Evolutionary conservation across 2,329 filamentous ascomycete genomes (phyloP).

Genomic region (Fusarium sublunatum): DNA sequence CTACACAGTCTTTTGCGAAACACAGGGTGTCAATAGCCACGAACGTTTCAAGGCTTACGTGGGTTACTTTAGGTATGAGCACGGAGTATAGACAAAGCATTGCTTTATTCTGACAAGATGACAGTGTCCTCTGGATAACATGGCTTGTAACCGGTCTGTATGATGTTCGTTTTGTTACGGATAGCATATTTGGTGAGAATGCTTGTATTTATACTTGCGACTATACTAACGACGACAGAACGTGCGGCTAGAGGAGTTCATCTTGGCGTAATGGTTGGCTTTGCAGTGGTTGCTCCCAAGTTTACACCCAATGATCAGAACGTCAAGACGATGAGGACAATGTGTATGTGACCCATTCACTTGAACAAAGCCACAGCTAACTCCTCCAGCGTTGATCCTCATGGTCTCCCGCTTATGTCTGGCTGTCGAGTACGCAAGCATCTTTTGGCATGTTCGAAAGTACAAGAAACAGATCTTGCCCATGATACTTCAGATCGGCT

Average conservation of each 20-base stretch:
- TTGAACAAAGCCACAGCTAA: neutral
- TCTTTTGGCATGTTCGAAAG: conserved; percentile 57
- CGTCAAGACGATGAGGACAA: conserved; percentile 52
- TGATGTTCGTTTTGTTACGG: conserved; percentile 73
- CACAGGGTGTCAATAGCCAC: conserved; percentile 48
- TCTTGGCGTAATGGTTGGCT: conserved; percentile 73
- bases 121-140: conserved; percentile 73
- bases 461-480: conserved; percentile 53
- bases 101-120: neutral
- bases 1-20: conserved; percentile 66
- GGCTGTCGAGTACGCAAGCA: conserved; percentile 64
- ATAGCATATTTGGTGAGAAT: conserved; percentile 66
- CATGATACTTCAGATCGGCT: conserved; percentile 50
- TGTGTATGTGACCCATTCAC: conserved; percentile 49
- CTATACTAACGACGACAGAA: conserved; percentile 47
- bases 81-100: rapidly evolving
- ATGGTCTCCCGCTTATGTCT: conserved; percentile 65
- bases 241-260: conserved; percentile 68
- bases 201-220: rapidly evolving
- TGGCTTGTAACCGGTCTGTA: conserved; percentile 73
- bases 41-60: conserved; percentile 51
- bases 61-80: conserved; percentile 51
- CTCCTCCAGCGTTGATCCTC: conserved; percentile 56
- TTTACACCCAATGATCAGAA: conserved; percentile 56
- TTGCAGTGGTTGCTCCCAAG: conserved; percentile 68